Conservation (phyloP, 2,329 filamentous ascomycete genomes). For the Alternaria hordeiaustralica region DNA sequence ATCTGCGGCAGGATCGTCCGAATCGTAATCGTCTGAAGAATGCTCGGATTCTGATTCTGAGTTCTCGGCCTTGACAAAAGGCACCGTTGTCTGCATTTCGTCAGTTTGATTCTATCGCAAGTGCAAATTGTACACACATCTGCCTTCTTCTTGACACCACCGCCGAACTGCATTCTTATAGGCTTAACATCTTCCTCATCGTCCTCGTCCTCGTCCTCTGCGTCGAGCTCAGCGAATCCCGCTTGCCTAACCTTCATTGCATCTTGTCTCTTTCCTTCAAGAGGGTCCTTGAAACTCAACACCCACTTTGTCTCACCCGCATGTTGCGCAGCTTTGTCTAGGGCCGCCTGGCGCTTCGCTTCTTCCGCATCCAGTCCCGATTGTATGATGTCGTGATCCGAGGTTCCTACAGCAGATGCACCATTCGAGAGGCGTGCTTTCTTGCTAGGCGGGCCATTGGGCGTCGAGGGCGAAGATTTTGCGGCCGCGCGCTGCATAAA, state of each 20-base stretch:
- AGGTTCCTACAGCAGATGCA: constrained; percentile 39
- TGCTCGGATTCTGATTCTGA: constrained; percentile 34
- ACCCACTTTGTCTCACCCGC: constrained; percentile 79
- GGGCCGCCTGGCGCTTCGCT: constrained; percentile 62
- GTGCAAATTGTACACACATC: constrained; percentile 1
- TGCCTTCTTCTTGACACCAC: constrained; percentile 51
- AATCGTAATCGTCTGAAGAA: constrained; percentile 51
- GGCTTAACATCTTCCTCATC: constrained; percentile 36
- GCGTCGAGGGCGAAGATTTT: constrained; percentile 59
- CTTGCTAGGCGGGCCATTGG: constrained; percentile 65
- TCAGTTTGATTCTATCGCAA: constrained; percentile 12
- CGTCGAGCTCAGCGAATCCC: constrained; percentile 62
- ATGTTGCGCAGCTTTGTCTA: constrained; percentile 67
- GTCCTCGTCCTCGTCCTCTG: constrained; percentile 45
- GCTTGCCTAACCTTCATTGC: constrained; percentile 64
- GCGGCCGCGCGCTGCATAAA: constrained; percentile 92
- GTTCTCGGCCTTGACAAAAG: constrained; percentile 26
- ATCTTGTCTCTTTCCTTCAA: constrained; percentile 50
- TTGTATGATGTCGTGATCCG: constrained; percentile 66
- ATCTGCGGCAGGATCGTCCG: constrained; percentile 51
- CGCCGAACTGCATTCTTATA: constrained; percentile 59
- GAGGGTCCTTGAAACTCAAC: constrained; percentile 62
- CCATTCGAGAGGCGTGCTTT: constrained; percentile 64
- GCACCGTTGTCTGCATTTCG: constrained; percentile 26
- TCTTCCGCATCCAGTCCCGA: constrained; percentile 72